Evolutionary conservation across 495 filamentous ascomycete species (phyloP).

Genomic region (Aspergillus homomorphus): DNA sequence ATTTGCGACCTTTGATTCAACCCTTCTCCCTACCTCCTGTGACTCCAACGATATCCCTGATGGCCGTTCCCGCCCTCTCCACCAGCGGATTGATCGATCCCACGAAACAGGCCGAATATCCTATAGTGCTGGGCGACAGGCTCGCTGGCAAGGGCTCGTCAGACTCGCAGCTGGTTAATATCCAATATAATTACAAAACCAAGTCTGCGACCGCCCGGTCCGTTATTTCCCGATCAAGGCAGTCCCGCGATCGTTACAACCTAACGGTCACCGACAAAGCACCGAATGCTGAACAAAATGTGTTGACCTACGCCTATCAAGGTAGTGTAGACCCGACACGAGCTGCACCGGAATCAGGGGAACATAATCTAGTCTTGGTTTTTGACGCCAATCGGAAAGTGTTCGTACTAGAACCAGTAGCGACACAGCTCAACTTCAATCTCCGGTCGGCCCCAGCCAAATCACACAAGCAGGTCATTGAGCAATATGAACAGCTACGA

Average conservation of each 20-base stretch:
- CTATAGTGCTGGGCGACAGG: slow-evolving; percentile 43
- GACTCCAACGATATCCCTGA: slow-evolving; percentile 10
- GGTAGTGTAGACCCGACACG: slow-evolving; percentile 46
- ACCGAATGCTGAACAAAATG: slow-evolving; percentile 37
- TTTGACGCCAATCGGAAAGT: slow-evolving; percentile 51
- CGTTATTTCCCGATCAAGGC: slow-evolving; percentile 39
- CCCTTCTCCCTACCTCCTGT: neutral
- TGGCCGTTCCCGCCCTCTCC: slow-evolving; percentile 39
- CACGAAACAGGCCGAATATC: slow-evolving; percentile 49
- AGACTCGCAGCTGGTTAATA: slow-evolving; percentile 33
- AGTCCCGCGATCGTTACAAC: slow-evolving; percentile 41
- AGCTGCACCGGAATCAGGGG: slow-evolving; percentile 26
- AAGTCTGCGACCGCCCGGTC: slow-evolving; percentile 42
- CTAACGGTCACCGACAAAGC: slow-evolving; percentile 51
- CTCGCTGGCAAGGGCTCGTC: slow-evolving; percentile 28
- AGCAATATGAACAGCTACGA: slow-evolving; percentile 46
- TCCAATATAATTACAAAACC: slow-evolving; percentile 55
- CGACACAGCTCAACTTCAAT: slow-evolving; percentile 56
- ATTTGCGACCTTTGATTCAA: slow-evolving; percentile 7
- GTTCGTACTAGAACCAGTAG: slow-evolving; percentile 51
- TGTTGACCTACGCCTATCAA: slow-evolving; percentile 47
- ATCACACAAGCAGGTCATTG: slow-evolving; percentile 41
- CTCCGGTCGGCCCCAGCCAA: slow-evolving; percentile 48
- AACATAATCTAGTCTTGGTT: slow-evolving; percentile 46
- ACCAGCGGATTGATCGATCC: slow-evolving; percentile 43